These are phyloP conservation scores for Colletotrichum sp. DNA, from an alignment of 2,329 filamentous ascomycete species.

Conservation along the genomic window DNA sequence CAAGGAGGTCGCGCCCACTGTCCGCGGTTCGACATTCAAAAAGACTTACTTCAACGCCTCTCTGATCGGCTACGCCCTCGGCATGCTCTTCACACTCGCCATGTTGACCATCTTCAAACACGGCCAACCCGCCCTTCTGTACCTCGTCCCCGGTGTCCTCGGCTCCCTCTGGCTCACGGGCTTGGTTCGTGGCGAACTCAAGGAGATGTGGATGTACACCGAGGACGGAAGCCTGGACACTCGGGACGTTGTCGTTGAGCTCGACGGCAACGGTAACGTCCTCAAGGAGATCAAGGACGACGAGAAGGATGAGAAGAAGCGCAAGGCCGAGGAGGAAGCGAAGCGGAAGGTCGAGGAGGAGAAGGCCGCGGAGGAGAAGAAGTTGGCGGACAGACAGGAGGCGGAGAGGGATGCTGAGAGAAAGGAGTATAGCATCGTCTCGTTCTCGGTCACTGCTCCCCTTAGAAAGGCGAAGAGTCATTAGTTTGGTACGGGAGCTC, in stretches of 20 bases:
- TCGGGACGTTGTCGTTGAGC: constrained; percentile 59
- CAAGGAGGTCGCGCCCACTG: constrained; percentile 30
- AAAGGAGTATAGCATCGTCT: constrained; percentile 10
- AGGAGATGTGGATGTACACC: constrained; percentile 80
- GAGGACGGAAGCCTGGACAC: constrained; percentile 70
- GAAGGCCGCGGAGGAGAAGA: not conserved
- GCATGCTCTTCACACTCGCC: constrained; percentile 77
- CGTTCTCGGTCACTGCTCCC: constrained; percentile 14
- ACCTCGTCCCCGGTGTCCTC: constrained; percentile 88
- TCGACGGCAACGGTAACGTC: constrained; percentile 54
- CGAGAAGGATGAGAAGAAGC: constrained; percentile 41
- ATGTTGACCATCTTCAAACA: constrained; percentile 81
- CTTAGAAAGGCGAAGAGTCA: constrained; percentile 8
- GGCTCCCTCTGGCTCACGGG: constrained; percentile 78
- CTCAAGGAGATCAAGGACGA: constrained; percentile 44
- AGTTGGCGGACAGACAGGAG: constrained; percentile 5
- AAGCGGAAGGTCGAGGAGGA: constrained; percentile 12
- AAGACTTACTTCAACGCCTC: constrained; percentile 88
- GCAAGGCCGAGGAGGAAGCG: constrained; percentile 31
- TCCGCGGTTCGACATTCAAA: constrained; percentile 62
- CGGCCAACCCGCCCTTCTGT: constrained; percentile 89
- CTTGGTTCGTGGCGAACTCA: constrained; percentile 71
- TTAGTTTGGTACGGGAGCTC: too few species aligned
- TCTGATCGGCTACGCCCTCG: constrained; percentile 76
- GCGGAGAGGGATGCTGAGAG: constrained; percentile 17